Evolutionary conservation across 2,329 filamentous ascomycete species (phyloP).

Genomic region (Diaporthe humulicola): DNA sequence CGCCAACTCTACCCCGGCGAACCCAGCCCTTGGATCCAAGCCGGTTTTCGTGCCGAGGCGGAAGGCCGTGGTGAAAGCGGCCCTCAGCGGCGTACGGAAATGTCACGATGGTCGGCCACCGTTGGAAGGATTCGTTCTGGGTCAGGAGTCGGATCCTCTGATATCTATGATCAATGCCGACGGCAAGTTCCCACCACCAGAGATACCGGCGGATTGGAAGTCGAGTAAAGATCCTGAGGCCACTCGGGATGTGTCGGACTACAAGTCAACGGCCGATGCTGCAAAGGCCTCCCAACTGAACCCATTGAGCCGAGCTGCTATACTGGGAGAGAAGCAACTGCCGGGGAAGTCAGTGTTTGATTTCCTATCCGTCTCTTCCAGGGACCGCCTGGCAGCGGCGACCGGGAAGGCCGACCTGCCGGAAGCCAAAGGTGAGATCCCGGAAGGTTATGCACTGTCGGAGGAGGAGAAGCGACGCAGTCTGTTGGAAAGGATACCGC

Average conservation of each 20-base stretch:
- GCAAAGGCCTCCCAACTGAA: constrained; percentile 83
- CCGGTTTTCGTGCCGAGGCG: constrained; percentile 85
- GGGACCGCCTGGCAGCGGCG: constrained; percentile 80
- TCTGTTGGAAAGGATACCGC: constrained; percentile 71
- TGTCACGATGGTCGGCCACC: constrained; percentile 88
- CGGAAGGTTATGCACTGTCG: constrained; percentile 72
- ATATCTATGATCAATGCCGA: constrained; percentile 58
- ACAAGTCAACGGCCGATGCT: constrained; percentile 80
- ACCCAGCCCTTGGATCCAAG: constrained; percentile 74
- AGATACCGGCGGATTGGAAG: constrained; percentile 81
- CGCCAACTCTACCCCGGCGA: constrained; percentile 63
- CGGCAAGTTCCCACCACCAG: constrained; percentile 71
- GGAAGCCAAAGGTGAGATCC: constrained; percentile 80
- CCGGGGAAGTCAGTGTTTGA: constrained; percentile 97
- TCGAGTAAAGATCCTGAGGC: constrained; percentile 65
- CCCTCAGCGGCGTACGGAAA: constrained; percentile 67
- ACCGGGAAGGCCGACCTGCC: constrained; percentile 85
- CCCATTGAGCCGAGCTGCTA: constrained; percentile 79
- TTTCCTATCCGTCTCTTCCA: constrained; percentile 83
- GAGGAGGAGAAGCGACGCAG: constrained; percentile 73
- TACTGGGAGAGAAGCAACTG: constrained; percentile 84
- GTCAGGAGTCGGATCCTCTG: constrained; percentile 63
- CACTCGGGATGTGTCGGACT: constrained; percentile 52
- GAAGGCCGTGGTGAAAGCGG: constrained; percentile 51
- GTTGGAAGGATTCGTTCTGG: constrained; percentile 83